Base-by-base conservation (phyloP, 2,329 filamentous ascomycete species). In the Rachicladosporium sp. region DNA sequence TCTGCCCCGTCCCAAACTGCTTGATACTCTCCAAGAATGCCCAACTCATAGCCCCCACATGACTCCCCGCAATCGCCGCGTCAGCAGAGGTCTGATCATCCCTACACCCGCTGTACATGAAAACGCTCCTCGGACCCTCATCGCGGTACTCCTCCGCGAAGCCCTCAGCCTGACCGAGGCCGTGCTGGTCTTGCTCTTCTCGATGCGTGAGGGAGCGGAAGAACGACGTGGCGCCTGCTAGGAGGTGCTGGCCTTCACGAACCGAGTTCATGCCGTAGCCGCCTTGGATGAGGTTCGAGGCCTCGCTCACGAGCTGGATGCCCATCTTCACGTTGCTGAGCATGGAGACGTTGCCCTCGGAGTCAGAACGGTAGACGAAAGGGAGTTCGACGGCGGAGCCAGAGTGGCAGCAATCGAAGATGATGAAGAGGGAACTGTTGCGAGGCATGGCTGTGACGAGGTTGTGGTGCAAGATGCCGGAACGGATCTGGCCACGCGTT, bases 331-430 rank as follows among this genome's bases (percentile, higher is more conserved):
- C 48, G 35, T 74, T 74, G 52, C 76, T 69, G 41, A 77, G 59
- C 13, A 76, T 50, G 43, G 62, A 69, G 40, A 77, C 63, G 42
- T 73, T 71, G 31, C 74, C 74, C 8, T 75, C 68, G 15, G 64
- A 65, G 47, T 77, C 72, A 3, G 65, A 64, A 19, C 71, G 69
- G 51, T 71, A 78, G 12, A 77, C 68, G 43, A 62, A 78, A 0
- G 74, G 74, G 2, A 78, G 56, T 43, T 77, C 74, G 31, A 74
- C 63, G 0, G 72, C 73, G 1, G 71, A 74, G 23, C 74, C 74
- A 2, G 69, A 73, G 53, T 78, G 74, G 49, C 74, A 78, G 55
- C 74, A 78, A 52, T 78, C 74, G 48, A 78, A 69, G 21, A 78
- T 57, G 46, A 74, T 65, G 50, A 72, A 73, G 10, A 76, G 60